Conservation (phyloP, 2,329 filamentous ascomycete genomes). For the Monilinia vaccinii-corymbosi region DNA sequence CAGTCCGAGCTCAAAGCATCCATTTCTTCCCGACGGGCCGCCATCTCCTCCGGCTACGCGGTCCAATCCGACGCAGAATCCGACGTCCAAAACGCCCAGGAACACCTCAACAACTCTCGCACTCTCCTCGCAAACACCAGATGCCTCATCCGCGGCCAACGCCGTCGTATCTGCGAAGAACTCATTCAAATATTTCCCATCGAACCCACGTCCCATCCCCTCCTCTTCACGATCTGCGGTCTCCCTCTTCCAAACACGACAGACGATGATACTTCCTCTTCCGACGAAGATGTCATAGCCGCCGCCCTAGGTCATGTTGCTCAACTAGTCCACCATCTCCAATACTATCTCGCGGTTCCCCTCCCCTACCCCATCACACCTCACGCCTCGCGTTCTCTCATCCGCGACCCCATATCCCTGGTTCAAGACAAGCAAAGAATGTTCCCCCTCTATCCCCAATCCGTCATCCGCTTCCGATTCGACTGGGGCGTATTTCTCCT, state of each 20-base stretch:
- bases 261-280: constrained; percentile 48
- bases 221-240: constrained; percentile 77
- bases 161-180: constrained; percentile 80
- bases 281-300: constrained; percentile 61
- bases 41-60: constrained; percentile 56
- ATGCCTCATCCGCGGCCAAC: constrained; percentile 71
- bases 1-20: constrained; percentile 60
- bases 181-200: constrained; percentile 74
- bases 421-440: constrained; percentile 43
- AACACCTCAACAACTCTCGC: constrained; percentile 48
- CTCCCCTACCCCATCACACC: constrained; percentile 72
- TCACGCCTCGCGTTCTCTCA: constrained; percentile 64
- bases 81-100: constrained; percentile 52
- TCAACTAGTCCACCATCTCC: constrained; percentile 64
- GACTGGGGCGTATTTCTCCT: constrained; percentile 95
- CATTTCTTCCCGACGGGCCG: constrained; percentile 53
- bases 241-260: constrained; percentile 72
- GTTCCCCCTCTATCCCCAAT: constrained; percentile 73
- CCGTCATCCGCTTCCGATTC: constrained; percentile 75
- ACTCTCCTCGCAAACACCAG: constrained; percentile 46
- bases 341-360: constrained; percentile 70
- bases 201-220: constrained; percentile 51
- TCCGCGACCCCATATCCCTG: constrained; percentile 64
- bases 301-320: constrained; percentile 76
- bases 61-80: constrained; percentile 48